These are phyloP conservation scores for Arctium lappa DNA, from an alignment of 129 eudicot genomes.

Conservation along the genomic window DNA sequence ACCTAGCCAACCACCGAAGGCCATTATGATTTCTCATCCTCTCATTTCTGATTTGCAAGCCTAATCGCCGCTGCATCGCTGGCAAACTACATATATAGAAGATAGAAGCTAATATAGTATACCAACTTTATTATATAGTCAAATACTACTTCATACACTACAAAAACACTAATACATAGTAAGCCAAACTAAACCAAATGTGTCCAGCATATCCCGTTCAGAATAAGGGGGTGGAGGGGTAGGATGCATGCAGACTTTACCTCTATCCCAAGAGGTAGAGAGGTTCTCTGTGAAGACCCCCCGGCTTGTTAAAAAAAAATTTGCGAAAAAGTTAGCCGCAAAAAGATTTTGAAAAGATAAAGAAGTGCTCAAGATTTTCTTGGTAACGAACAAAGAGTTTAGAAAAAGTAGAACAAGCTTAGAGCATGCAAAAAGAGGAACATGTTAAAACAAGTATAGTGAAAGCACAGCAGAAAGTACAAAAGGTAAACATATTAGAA, in stretches of 20 bases:
- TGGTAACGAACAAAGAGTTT: not conserved
- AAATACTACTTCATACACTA: not conserved
- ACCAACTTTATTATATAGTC: not conserved
- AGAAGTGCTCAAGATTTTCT: not conserved
- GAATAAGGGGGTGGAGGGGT: not conserved
- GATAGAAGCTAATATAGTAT: not conserved
- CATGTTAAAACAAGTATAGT: not conserved
- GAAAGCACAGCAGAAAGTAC: not conserved
- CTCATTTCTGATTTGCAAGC: not conserved
- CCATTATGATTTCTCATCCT: not conserved
- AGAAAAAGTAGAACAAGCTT: not conserved
- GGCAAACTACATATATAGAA: not conserved
- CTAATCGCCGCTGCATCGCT: not conserved
- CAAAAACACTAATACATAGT: not conserved
- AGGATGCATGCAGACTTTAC: not conserved
- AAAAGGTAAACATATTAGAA: not conserved
- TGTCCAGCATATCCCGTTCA: not conserved
- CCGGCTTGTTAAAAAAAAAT: not conserved
- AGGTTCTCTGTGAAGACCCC: not conserved
- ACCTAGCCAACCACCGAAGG: not conserved
- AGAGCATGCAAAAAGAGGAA: not conserved
- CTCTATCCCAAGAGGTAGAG: not conserved
- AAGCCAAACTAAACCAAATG: not conserved
- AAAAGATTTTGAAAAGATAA: not conserved
- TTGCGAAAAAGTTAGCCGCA: not conserved